phyloP scores from a whole-genome alignment of 1,284 basidiomycete genomes.

The Vanrija pseudolonga region DNA sequence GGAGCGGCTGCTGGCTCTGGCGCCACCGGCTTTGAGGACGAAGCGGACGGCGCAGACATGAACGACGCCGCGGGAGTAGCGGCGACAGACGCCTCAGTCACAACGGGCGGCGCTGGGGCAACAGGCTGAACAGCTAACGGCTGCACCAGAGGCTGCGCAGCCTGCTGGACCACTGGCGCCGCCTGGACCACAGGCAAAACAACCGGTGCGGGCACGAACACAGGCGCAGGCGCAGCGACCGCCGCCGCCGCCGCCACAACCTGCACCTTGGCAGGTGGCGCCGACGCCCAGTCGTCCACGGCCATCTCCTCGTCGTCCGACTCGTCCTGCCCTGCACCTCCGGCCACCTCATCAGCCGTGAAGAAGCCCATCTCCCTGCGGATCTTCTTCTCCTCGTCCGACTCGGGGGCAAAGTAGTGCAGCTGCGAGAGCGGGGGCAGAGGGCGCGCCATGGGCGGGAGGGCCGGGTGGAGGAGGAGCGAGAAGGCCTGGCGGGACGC shows the following conservation, averaged over 20 bases:
- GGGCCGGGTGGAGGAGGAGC: slow-evolving; percentile 33
- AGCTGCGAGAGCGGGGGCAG: slow-evolving; percentile 33
- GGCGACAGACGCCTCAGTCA: not conserved
- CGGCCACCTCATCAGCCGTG: slow-evolving; percentile 2
- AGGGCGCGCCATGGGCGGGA: slow-evolving; percentile 34
- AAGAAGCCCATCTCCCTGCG: slow-evolving; percentile 30
- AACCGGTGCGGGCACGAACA: not conserved
- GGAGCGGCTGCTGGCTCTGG: not conserved
- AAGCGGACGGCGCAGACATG: slow-evolving; percentile 7
- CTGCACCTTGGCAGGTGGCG: not conserved
- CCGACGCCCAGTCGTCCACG: slow-evolving; percentile 2
- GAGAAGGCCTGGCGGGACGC: slow-evolving; percentile 4
- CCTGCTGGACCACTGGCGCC: not conserved
- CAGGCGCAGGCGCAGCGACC: not conserved
- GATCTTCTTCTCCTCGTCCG: slow-evolving; percentile 34
- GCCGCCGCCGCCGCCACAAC: not conserved
- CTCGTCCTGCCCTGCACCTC: slow-evolving; percentile 14
- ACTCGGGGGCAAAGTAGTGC: slow-evolving; percentile 37
- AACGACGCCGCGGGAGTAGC: slow-evolving; percentile 7
- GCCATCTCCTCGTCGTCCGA: slow-evolving; percentile 11
- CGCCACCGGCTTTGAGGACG: not conserved
- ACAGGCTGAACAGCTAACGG: not conserved
- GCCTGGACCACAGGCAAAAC: not conserved
- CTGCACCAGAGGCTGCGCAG: not conserved
- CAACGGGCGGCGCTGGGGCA: not conserved